A percentile compares a stretch with the other conserved stretches of the same genome.
These are phyloP conservation scores for Magnolia sinica DNA, from an alignment of 164 flowering plant genomes.

Conservation along the genomic window DNA sequence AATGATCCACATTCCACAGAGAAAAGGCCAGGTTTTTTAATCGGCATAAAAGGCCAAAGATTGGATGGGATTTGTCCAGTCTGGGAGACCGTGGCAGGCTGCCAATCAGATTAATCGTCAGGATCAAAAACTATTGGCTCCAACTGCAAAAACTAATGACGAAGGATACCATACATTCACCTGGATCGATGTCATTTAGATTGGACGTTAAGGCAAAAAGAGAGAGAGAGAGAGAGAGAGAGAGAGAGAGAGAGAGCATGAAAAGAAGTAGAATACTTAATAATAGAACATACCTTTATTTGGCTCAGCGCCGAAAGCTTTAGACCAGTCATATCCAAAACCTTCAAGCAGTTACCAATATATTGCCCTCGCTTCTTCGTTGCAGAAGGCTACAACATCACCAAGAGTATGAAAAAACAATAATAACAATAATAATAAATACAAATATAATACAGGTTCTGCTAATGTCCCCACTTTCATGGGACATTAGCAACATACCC, in stretches of 20 bases:
- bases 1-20: no score
- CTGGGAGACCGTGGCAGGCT: no score
- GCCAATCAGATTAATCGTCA: no score
- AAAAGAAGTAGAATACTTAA: background rate
- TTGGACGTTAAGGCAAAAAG: background rate
- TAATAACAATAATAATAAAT: no score
- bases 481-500: no score
- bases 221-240: no score
- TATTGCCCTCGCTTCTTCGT: slow-evolving; percentile 60
- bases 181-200: background rate
- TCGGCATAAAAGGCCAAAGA: no score
- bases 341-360: slow-evolving; percentile 76
- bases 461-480: no score
- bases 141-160: background rate
- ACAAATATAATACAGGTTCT: no score
- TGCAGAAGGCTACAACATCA: slow-evolving; percentile 61
- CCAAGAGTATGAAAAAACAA: background rate
- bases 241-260: background rate
- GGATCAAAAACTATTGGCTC: background rate
- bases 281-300: slow-evolving; percentile 53
- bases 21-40: no score
- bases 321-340: slow-evolving; percentile 96
- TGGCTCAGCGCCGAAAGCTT: slow-evolving; percentile 86
- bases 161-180: background rate
- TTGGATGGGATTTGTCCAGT: no score